These are phyloP conservation scores for Laburnicola sp. DNA, from an alignment of 2,329 filamentous ascomycete genomes.

Conservation along the genomic window DNA sequence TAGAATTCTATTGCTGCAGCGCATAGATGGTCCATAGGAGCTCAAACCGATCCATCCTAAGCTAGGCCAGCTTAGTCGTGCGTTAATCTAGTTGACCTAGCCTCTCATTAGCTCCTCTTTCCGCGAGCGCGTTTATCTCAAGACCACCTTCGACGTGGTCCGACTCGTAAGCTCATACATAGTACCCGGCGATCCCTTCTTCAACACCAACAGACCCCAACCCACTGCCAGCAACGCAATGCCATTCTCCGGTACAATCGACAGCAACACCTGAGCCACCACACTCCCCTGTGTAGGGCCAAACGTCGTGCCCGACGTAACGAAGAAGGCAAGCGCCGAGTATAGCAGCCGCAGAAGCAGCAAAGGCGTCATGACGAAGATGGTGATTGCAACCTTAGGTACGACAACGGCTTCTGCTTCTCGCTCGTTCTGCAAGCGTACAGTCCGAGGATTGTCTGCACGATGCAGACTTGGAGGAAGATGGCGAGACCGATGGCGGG, in stretches of 20 bases:
- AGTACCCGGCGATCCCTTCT: background rate
- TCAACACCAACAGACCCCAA: background rate
- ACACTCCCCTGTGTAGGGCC: background rate
- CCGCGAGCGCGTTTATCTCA: too few relatives aligned
- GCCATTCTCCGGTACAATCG: slow-evolving; percentile 1
- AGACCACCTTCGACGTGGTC: too few relatives aligned
- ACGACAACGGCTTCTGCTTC: background rate
- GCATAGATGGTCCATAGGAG: too few relatives aligned
- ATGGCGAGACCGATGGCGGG: slow-evolving; percentile 4
- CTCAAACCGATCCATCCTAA: too few relatives aligned
- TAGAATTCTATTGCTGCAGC: too few relatives aligned
- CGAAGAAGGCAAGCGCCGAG: slow-evolving; percentile 4
- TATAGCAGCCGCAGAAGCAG: slow-evolving; percentile 1
- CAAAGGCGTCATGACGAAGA: background rate
- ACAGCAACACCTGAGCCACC: background rate
- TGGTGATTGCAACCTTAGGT: background rate
- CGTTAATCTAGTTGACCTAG: too few relatives aligned
- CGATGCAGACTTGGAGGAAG: slow-evolving; percentile 3
- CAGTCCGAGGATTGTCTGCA: background rate
- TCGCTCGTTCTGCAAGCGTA: background rate
- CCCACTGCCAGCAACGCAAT: slow-evolving; percentile 1
- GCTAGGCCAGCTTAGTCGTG: too few relatives aligned
- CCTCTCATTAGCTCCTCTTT: too few relatives aligned
- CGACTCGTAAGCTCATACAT: background rate
- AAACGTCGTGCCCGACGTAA: slow-evolving; percentile 1